Conservation (phyloP, 78 protist species). For the Planoprotostelium fungivorum region DNA sequence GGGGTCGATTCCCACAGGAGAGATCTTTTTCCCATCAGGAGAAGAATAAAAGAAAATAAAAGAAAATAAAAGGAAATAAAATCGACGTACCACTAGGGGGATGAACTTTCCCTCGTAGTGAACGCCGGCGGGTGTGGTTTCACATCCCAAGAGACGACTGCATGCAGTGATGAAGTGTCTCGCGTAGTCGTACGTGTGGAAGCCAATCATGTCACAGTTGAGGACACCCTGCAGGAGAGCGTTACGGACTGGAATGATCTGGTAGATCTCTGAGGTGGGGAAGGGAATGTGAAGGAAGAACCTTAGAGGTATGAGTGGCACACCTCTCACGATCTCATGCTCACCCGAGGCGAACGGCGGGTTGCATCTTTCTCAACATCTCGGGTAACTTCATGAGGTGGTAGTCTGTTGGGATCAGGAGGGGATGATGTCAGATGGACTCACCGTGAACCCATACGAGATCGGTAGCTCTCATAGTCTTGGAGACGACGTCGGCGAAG, state of each 20-base stretch:
- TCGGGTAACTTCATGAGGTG: conserved; percentile 73
- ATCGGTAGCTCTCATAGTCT: conserved; percentile 8
- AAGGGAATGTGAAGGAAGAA: conserved; percentile 79
- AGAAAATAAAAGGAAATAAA: neutral
- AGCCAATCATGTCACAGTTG: conserved; percentile 51
- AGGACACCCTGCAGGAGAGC: conserved; percentile 51
- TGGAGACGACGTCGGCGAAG: conserved; percentile 27
- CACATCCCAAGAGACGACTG: conserved; percentile 33
- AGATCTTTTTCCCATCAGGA: too few relatives aligned
- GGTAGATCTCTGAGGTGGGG: conserved; percentile 73
- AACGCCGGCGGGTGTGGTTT: conserved; percentile 14
- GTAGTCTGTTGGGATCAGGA: conserved; percentile 27
- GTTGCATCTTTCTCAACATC: neutral
- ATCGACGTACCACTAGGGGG: neutral
- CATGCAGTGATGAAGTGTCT: conserved; percentile 65
- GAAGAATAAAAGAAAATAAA: too few relatives aligned
- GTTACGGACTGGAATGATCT: conserved; percentile 59
- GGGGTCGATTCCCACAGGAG: neutral
- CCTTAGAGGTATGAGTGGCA: neutral
- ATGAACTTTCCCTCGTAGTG: neutral
- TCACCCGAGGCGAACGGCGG: conserved; percentile 25
- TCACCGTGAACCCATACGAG: conserved; percentile 66
- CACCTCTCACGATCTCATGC: too few relatives aligned
- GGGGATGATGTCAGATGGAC: neutral
- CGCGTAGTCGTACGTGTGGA: conserved; percentile 66